Conservation (phyloP, 139 green algal genomes). For the Haematococcus lacustris region DNA sequence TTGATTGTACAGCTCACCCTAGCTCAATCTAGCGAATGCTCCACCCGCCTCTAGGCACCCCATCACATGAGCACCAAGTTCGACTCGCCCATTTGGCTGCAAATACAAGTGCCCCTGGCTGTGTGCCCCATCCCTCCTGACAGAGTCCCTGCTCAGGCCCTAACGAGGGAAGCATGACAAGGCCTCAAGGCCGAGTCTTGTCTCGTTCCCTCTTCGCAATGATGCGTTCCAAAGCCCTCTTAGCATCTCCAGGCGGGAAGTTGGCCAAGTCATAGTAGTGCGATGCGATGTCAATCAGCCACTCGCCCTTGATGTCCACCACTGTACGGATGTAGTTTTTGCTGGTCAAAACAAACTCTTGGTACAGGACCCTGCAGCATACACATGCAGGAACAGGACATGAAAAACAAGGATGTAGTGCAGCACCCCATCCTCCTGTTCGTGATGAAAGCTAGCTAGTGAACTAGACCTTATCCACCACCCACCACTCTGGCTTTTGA, state of each 20-base stretch:
- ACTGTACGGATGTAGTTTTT: conserved; percentile 96
- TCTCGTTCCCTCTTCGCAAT: conserved; percentile 68
- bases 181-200: no score
- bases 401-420: not conserved
- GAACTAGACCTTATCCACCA: no score
- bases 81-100: no score
- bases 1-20: no score
- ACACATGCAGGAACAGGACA: not conserved
- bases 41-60: no score
- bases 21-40: no score
- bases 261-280: conserved; percentile 98
- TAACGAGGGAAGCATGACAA: no score
- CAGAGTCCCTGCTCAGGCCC: no score
- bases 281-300: conserved; percentile 88
- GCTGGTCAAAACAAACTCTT: conserved; percentile 97
- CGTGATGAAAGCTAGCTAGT: no score
- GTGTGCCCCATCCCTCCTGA: conserved; percentile 84
- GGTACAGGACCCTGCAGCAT: conserved; percentile 82
- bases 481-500: conserved; percentile 92
- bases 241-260: conserved; percentile 85
- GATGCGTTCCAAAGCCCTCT: conserved; percentile 73
- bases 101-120: conserved; percentile 69
- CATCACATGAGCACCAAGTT: no score
- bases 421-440: no score
- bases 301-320: conserved; percentile 90